phyloP scores from a whole-genome alignment of 2,329 filamentous ascomycete species.

The Hirsutella minnesotensis region DNA sequence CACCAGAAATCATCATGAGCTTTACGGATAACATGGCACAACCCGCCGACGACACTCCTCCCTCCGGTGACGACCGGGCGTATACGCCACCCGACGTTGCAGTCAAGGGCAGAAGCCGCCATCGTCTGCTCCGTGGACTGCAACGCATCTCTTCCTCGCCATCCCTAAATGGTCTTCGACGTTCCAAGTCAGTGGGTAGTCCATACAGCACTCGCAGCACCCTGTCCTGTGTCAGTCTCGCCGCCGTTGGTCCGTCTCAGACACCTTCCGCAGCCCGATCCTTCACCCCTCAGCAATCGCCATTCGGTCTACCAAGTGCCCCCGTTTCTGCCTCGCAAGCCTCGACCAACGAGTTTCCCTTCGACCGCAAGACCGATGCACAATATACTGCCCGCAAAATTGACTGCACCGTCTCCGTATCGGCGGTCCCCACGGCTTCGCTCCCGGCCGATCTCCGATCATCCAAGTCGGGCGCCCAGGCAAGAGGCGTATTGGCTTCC shows the following conservation, averaged over 20 bases:
- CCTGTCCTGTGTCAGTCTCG: conserved; percentile 43
- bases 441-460: conserved; percentile 52
- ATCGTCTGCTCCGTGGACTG: conserved; percentile 59
- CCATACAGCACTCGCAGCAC: conserved; percentile 47
- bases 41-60: conserved; percentile 1
- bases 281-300: conserved; percentile 25
- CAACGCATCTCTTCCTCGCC: conserved; percentile 75
- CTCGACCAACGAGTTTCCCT: conserved; percentile 26
- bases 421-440: conserved; percentile 38
- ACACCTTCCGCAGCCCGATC: conserved; percentile 15
- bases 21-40: not conserved
- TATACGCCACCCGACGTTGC: conserved; percentile 14
- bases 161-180: conserved; percentile 52
- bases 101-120: conserved; percentile 52
- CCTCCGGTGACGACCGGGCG: conserved; percentile 12
- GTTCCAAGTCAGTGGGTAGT: conserved; percentile 55
- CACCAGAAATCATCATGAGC: not conserved
- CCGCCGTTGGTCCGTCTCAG: conserved; percentile 21
- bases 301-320: conserved; percentile 23
- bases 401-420: conserved; percentile 29
- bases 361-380: conserved; percentile 29
- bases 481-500: conserved; percentile 7
- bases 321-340: conserved; percentile 27
- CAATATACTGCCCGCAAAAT: conserved; percentile 44
- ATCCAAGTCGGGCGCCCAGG: conserved; percentile 18